Percentiles rank a stretch among this genome's conserved stretches.
phyloP scores from a whole-genome alignment of 2,329 filamentous ascomycete species.

The Chaetomium globosum region DNA sequence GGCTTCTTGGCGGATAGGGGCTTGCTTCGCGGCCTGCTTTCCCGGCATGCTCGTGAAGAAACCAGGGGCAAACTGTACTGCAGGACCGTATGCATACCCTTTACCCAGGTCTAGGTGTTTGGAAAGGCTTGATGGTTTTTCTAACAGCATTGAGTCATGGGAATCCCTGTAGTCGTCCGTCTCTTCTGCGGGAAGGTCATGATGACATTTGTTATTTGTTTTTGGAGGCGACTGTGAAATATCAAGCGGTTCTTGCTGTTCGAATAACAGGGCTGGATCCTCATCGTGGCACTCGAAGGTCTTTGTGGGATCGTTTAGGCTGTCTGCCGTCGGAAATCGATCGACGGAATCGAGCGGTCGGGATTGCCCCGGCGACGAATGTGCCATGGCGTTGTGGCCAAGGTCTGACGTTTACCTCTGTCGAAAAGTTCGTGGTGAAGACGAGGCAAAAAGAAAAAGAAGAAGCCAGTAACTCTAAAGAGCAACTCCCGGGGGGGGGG shows the following conservation, averaged over 20 bases:
- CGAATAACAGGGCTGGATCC: background rate
- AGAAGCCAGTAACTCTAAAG: background rate
- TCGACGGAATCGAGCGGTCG: background rate
- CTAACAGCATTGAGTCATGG: constrained; percentile 18
- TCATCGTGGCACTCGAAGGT: background rate
- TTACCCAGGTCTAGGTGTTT: constrained; percentile 12
- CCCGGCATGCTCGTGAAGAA: constrained; percentile 25
- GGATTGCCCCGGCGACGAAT: constrained; percentile 15
- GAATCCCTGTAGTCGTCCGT: background rate
- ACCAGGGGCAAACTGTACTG: constrained; percentile 23
- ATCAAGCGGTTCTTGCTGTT: constrained; percentile 5
- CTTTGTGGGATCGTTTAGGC: background rate
- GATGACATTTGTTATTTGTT: background rate
- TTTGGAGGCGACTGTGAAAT: background rate
- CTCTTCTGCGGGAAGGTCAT: background rate
- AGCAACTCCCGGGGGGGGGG: no score
- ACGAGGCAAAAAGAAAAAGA: no score
- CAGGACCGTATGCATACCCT: constrained; percentile 26
- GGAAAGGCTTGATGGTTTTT: constrained; percentile 13
- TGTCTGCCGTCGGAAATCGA: background rate
- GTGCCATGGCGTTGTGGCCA: background rate
- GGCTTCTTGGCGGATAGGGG: background rate
- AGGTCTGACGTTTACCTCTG: no score
- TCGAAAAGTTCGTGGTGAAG: background rate
- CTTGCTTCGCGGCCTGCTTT: constrained; percentile 13